Evolutionary conservation across 495 filamentous ascomycete genomes (phyloP), one percentile per base, ranked within the genome.

Genomic region (Hyaloscypha bicolor): DNA sequence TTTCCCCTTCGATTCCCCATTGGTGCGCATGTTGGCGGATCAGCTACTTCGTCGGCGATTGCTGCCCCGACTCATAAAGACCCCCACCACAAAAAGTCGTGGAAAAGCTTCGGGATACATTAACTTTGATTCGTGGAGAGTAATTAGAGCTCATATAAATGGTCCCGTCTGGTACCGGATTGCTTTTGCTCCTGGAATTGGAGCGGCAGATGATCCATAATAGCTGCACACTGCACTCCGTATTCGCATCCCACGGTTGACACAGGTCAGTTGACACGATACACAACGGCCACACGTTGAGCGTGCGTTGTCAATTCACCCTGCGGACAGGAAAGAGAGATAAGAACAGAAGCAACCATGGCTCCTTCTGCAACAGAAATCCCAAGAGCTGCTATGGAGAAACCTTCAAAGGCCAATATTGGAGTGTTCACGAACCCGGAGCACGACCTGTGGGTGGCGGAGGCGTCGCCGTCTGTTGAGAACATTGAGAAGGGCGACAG

Each of bases 361-460:
- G 22, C 60, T 67, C 71, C 68, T 30, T 73, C 71, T 57, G 69
- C 66, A 64, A 69, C 58, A 52, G 68, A 70, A 35, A 62, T 68
- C 51, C 6, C 59, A 25, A 55, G 53, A 21, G 25, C 66, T 2
- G 32, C 61, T 5, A 63, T 68, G 71, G 67, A 31, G 25, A 67
- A 70, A 32, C 64, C 62, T 6, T 70, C 70, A 30, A 96, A 96
- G 83, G 76, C 91, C 64, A 98, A 97, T 79, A 94, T 98, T 72
- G 94, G 92, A 71, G 93, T 97, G 60, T 98, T 90, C 83, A 98
- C 94, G 59, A 96, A 97, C 78, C 93, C 94, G 33, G 83, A 86
- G 32, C 94, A 98, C 75, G 91, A 97, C 70, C 82, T 98, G 60
- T 98, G 94, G 92, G 88, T 97, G 53, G 90, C 85, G 60, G 89